Percentiles rank a stretch among this genome's conserved stretches.
These are phyloP conservation scores for Fusarium paranaense DNA, from an alignment of 2,329 filamentous ascomycete genomes.

Conservation along the genomic window DNA sequence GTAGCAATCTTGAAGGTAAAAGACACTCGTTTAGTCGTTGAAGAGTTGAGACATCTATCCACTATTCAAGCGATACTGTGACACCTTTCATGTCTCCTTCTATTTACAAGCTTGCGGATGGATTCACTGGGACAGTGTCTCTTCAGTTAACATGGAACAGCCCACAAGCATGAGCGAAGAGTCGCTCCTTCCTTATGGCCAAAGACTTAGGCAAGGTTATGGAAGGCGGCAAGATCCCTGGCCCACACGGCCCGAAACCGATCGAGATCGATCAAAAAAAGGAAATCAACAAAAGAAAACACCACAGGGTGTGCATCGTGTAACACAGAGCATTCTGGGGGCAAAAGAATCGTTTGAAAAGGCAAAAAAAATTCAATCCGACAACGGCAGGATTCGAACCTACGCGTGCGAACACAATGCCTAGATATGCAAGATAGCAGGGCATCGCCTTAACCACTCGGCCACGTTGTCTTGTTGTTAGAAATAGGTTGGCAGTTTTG, in stretches of 20 bases:
- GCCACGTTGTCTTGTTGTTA: slow-evolving; percentile 14
- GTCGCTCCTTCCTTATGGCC: neutral
- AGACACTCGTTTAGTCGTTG: neutral
- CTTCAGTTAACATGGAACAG: neutral
- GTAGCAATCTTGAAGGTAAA: neutral
- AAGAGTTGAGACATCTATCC: neutral
- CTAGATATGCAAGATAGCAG: neutral
- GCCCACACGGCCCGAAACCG: neutral
- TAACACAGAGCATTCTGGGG: neutral
- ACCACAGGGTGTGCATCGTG: neutral
- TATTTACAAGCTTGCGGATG: neutral
- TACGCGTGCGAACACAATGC: neutral
- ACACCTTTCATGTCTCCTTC: neutral
- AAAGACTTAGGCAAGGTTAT: neutral
- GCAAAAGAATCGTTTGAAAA: neutral
- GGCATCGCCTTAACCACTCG: slow-evolving; percentile 7
- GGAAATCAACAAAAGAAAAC: neutral
- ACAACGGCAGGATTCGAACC: neutral
- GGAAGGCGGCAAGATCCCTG: neutral
- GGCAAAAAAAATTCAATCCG: neutral
- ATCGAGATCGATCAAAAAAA: neutral
- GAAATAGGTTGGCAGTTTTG: rapidly evolving
- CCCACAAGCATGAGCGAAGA: neutral
- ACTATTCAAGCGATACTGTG: neutral
- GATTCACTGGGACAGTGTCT: neutral